These are phyloP conservation scores for Osmanthus fragrans DNA, from an alignment of 257 asterid species.

Conservation along the genomic window DNA sequence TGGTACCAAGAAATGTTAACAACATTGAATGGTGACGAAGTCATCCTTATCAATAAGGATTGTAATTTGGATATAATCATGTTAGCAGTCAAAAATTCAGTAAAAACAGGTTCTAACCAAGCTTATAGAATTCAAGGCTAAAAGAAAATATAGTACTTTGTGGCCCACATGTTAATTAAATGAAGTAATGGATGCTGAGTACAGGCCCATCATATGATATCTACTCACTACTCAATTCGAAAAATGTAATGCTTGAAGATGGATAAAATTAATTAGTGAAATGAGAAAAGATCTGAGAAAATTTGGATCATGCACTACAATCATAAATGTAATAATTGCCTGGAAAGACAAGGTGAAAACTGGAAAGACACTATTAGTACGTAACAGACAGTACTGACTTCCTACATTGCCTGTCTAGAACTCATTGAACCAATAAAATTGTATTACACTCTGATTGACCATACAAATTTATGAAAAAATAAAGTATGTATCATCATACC, in stretches of 20 bases:
- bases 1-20: neutral
- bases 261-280: neutral
- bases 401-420: neutral
- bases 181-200: neutral
- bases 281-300: neutral
- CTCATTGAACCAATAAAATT: neutral
- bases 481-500: slow-evolving; percentile 36
- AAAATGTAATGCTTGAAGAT: neutral
- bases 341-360: too few relatives aligned
- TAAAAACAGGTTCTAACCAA: neutral
- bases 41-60: neutral
- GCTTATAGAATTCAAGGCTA: neutral
- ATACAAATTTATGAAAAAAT: neutral
- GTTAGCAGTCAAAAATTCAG: neutral
- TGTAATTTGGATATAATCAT: neutral
- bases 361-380: too few relatives aligned
- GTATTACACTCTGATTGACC: slow-evolving; percentile 15
- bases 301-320: neutral
- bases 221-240: neutral
- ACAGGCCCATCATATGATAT: neutral
- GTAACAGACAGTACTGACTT: neutral
- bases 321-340: neutral
- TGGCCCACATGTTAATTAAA: neutral
- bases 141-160: neutral
- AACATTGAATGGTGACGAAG: neutral